A percentile compares a stretch with the other conserved stretches of the same genome.
phyloP scores from a whole-genome alignment of 306 rosid genomes.

The Mimosa bimucronata region DNA sequence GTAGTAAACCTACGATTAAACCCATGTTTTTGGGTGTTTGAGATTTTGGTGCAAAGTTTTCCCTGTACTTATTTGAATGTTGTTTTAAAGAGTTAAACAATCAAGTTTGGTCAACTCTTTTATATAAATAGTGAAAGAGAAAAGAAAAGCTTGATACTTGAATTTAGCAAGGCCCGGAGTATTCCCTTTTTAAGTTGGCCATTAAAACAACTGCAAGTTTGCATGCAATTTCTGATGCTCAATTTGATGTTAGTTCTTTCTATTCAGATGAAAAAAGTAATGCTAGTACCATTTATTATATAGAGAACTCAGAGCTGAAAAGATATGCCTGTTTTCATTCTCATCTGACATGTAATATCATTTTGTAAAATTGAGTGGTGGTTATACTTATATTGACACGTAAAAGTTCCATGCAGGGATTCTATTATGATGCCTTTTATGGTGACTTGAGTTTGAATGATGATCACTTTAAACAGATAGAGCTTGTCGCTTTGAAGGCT shows the following conservation, averaged over 20 bases:
- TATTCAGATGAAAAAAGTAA: not conserved
- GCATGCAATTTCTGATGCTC: not conserved
- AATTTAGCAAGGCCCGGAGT: not conserved
- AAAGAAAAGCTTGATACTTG: not conserved
- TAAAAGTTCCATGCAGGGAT: slow-evolving; percentile 63
- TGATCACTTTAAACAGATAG: slow-evolving; percentile 83
- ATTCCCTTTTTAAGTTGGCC: not conserved
- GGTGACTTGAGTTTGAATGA: slow-evolving; percentile 92
- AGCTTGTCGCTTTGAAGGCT: slow-evolving; percentile 70
- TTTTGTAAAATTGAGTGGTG: slow-evolving; percentile 7
- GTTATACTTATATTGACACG: not conserved
- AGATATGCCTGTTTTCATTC: not conserved
- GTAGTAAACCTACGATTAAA: not conserved
- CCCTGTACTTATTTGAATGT: not conserved
- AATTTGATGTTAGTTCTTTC: not conserved
- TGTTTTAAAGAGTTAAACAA: not conserved
- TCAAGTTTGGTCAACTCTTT: no score
- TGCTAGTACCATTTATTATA: not conserved
- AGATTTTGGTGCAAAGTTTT: not conserved
- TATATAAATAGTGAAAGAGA: not conserved
- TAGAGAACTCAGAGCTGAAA: not conserved
- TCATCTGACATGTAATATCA: not conserved
- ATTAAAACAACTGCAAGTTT: not conserved
- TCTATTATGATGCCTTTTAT: slow-evolving; percentile 90
- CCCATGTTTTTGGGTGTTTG: not conserved